Evolutionary conservation across 768 basidiomycete species (phyloP), one percentile per base, ranked within the genome.

Genomic region (Floccularia luteovirens): DNA sequence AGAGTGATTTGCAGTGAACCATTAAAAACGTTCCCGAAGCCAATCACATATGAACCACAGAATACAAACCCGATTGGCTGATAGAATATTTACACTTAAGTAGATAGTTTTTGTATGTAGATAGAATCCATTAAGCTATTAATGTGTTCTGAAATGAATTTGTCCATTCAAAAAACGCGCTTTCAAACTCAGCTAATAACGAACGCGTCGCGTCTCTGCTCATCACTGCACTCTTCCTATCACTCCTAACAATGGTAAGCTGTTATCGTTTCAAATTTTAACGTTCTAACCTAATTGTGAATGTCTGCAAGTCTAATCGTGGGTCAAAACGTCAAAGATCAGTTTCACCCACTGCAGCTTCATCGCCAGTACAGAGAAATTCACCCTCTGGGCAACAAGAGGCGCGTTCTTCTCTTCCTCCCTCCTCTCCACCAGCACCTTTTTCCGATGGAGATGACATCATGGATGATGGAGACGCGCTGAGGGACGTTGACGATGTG

Each of bases 371-470:
- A 16, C 58, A 62, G 28, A 62, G 56, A 17, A 59, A 65, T 38
- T 62, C 68, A 17, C 63, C 70, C 25, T 60, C 65, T 39, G n/a
- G n/a, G n/a, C 68, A 77, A 58, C 73, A 70, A 57, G 65, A 70
- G 52, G 78, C 81, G 16, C 68, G 74, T 31, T 86, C 86, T 12
- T 90, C 89, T 14, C 69, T 93, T 5, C 90, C 89, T 0, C 90
- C 89, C 8, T 88, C 87, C 1, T 90, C 88, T 3, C 87, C 90
- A 3, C 87, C 82, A 3, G 71, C 77, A 2, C 79, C 80, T 4
- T 90, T 96, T 55, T 83, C 82, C 3, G 93, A 96, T 49, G 85
- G 89, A 19, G 87, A 92, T 41, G 90, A 90, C 17, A 81, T 76
- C 41, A 41, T 84, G 25, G 80, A 82, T 28, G 85, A 87, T 43